Evolutionary conservation across 345 rosid genomes (phyloP).

Genomic region (Gossypium thurberi): DNA sequence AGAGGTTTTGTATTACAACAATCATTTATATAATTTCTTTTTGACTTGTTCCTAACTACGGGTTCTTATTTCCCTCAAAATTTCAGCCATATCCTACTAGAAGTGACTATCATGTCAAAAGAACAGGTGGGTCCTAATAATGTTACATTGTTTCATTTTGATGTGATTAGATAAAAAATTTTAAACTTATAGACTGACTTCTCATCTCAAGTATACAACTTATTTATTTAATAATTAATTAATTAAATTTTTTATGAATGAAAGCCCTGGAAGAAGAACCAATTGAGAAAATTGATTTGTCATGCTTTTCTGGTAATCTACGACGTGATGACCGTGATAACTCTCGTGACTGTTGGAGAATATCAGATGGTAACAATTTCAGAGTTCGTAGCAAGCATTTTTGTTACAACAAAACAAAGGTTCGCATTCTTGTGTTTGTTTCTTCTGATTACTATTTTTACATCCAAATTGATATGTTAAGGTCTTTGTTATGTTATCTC

Average conservation of each 20-base stretch:
- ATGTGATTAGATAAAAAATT: neutral
- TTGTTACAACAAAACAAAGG: slow-evolving; percentile 88
- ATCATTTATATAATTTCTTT: neutral
- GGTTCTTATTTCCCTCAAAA: slow-evolving; percentile 6
- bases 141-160: neutral
- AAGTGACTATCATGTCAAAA: slow-evolving; percentile 48
- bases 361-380: slow-evolving; percentile 86
- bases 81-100: slow-evolving; percentile 47
- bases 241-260: slow-evolving; percentile 3
- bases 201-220: neutral
- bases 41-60: neutral
- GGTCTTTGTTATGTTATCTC: neutral
- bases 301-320: slow-evolving; percentile 81
- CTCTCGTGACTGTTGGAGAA: slow-evolving; percentile 85
- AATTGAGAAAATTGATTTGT: slow-evolving; percentile 63
- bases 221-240: neutral
- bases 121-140: slow-evolving; percentile 43
- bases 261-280: slow-evolving; percentile 76
- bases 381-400: slow-evolving; percentile 91
- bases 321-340: slow-evolving; percentile 76
- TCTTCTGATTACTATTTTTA: neutral
- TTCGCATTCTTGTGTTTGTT: slow-evolving; percentile 21
- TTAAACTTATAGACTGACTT: slow-evolving; percentile 1
- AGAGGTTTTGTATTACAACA: slow-evolving; percentile 47
- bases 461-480: neutral